Percentiles rank a stretch among this genome's conserved stretches.
Evolutionary conservation across 148 eudicot genomes (phyloP).

Genomic region (Persicaria maculosa): DNA sequence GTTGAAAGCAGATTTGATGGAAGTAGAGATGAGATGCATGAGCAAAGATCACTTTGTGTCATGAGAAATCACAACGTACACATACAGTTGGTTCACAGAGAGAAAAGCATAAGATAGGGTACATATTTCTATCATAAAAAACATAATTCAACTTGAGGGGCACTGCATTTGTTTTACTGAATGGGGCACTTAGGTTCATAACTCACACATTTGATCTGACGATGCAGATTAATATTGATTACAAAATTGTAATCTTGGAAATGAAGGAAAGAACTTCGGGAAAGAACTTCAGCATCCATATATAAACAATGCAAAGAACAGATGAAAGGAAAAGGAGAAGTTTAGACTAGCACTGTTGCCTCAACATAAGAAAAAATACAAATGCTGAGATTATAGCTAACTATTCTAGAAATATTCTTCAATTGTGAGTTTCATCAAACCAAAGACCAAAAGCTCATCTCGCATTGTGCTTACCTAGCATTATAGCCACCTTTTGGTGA

Average conservation of each 20-base stretch:
- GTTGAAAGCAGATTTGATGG: neutral
- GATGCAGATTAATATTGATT: neutral
- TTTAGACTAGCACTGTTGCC: neutral
- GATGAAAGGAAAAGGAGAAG: neutral
- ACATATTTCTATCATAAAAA: neutral
- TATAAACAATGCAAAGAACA: conserved; percentile 1
- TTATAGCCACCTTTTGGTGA: neutral
- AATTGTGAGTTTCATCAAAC: no score
- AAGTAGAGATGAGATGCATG: neutral
- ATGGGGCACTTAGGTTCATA: neutral
- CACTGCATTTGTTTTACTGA: neutral
- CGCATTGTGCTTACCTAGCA: no score
- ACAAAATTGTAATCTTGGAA: neutral
- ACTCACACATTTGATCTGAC: neutral
- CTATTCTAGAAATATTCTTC: no score
- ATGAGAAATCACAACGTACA: conserved; percentile 7
- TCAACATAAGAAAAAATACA: neutral
- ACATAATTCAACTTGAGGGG: neutral
- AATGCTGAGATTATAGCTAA: neutral
- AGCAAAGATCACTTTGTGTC: neutral
- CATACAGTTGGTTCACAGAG: neutral
- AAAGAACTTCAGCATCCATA: neutral
- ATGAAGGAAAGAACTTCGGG: neutral
- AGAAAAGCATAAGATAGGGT: neutral
- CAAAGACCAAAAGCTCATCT: no score